These are phyloP conservation scores for Hymenochaete sp. DNA, from an alignment of 1,284 basidiomycete species.

Conservation along the genomic window DNA sequence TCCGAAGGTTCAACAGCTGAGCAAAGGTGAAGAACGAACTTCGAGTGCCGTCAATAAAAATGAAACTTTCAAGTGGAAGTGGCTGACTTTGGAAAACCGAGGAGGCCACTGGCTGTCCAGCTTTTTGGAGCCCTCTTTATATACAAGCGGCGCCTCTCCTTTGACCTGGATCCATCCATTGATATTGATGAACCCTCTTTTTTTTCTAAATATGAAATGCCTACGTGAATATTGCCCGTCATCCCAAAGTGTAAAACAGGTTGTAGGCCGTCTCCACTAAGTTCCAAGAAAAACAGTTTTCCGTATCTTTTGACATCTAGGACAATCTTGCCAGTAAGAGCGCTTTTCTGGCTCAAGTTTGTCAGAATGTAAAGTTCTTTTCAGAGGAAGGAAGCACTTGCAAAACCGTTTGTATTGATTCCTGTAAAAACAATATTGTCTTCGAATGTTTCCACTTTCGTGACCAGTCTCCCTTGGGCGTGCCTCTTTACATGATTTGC, in stretches of 20 bases:
- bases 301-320: conserved; percentile 48
- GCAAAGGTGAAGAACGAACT: conserved; percentile 59
- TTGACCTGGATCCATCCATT: conserved; percentile 38
- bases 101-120: conserved; percentile 65
- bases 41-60: conserved; percentile 6
- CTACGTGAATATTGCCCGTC: conserved; percentile 74
- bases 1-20: conserved; percentile 20
- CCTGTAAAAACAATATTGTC: conserved; percentile 68
- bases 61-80: conserved; percentile 3
- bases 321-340: too few species aligned
- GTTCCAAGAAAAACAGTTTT: conserved; percentile 69
- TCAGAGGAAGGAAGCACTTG: conserved; percentile 29
- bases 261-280: conserved; percentile 53
- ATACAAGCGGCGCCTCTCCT: conserved; percentile 55
- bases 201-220: conserved; percentile 12
- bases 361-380: conserved; percentile 34
- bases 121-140: conserved; percentile 48
- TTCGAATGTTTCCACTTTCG: conserved; percentile 49
- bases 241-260: conserved; percentile 79
- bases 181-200: neutral
- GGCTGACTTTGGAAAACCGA: conserved; percentile 56
- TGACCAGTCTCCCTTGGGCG: conserved; percentile 49
- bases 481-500: conserved; percentile 46
- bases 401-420: conserved; percentile 54
- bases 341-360: conserved; percentile 49